Conservation (phyloP, 2,329 filamentous ascomycete genomes). For the Epichloe gansuensis region DNA sequence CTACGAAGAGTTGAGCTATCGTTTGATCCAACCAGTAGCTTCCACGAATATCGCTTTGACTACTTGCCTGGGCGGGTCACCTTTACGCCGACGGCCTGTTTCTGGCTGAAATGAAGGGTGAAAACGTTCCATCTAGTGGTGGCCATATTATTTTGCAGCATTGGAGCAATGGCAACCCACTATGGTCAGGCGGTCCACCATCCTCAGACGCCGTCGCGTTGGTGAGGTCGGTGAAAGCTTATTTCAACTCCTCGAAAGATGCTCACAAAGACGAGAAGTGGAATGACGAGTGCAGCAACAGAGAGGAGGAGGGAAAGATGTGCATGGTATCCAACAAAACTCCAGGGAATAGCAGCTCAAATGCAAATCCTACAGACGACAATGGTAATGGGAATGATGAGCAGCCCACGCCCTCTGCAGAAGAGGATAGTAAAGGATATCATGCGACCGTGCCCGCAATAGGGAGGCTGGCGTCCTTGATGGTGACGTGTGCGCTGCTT, state of each 20-base stretch:
- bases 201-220: slow-evolving; percentile 46
- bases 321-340: slow-evolving; percentile 15
- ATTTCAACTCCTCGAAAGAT: slow-evolving; percentile 58
- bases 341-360: slow-evolving; percentile 12
- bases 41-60: slow-evolving; percentile 74
- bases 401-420: neutral
- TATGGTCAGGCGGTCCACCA: slow-evolving; percentile 64
- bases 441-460: neutral
- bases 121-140: slow-evolving; percentile 43
- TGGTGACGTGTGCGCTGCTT: neutral
- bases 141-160: slow-evolving; percentile 63
- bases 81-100: slow-evolving; percentile 53
- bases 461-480: neutral
- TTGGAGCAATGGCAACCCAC: slow-evolving; percentile 63
- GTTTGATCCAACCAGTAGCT: slow-evolving; percentile 52
- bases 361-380: slow-evolving; percentile 11
- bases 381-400: neutral
- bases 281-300: slow-evolving; percentile 3
- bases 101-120: slow-evolving; percentile 43
- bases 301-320: slow-evolving; percentile 4
- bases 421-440: neutral
- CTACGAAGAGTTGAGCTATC: slow-evolving; percentile 47
- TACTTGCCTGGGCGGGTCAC: slow-evolving; percentile 49
- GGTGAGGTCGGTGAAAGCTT: slow-evolving; percentile 62
- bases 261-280: slow-evolving; percentile 4